phyloP scores from a whole-genome alignment of 179 eudicot species.

The Camellia oleifera region DNA sequence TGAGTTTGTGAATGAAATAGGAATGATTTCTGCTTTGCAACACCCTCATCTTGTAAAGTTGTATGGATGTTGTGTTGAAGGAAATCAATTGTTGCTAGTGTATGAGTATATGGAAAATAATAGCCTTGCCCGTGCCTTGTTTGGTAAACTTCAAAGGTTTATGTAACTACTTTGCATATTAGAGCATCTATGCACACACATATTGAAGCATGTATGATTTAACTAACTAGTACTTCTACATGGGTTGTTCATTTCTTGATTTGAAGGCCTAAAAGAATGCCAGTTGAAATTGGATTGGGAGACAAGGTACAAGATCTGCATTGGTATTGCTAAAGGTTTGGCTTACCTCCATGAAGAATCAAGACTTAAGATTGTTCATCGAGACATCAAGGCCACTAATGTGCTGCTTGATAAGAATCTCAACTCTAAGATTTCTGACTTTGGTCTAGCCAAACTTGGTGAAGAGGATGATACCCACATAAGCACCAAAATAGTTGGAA shows the following conservation, averaged over 20 bases:
- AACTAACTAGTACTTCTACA: neutral
- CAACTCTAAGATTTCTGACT: slow-evolving; percentile 43
- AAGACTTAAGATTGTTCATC: slow-evolving; percentile 42
- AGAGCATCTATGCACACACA: neutral
- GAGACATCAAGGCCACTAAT: slow-evolving; percentile 50
- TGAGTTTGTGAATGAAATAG: slow-evolving; percentile 46
- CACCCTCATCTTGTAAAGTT: slow-evolving; percentile 47
- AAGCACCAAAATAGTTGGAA: slow-evolving; percentile 46
- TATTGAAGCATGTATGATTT: neutral
- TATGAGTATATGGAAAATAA: slow-evolving; percentile 51
- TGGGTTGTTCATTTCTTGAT: neutral
- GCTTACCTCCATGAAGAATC: slow-evolving; percentile 53
- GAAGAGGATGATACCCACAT: slow-evolving; percentile 46
- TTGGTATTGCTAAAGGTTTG: slow-evolving; percentile 48
- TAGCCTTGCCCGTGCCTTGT: slow-evolving; percentile 48
- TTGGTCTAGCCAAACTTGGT: slow-evolving; percentile 50
- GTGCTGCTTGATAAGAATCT: slow-evolving; percentile 46
- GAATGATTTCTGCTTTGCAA: slow-evolving; percentile 47
- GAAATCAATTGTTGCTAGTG: slow-evolving; percentile 37
- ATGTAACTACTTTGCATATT: neutral
- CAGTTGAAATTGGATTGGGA: slow-evolving; percentile 42
- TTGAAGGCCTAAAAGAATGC: slow-evolving; percentile 36
- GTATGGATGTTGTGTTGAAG: slow-evolving; percentile 44
- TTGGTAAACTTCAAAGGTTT: slow-evolving; percentile 24
- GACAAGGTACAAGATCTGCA: slow-evolving; percentile 37